A percentile compares a stretch with the other conserved stretches of the same genome.
Evolutionary conservation across 768 basidiomycete species (phyloP).

Genomic region (Rhodosporidiobolus odoratus): DNA sequence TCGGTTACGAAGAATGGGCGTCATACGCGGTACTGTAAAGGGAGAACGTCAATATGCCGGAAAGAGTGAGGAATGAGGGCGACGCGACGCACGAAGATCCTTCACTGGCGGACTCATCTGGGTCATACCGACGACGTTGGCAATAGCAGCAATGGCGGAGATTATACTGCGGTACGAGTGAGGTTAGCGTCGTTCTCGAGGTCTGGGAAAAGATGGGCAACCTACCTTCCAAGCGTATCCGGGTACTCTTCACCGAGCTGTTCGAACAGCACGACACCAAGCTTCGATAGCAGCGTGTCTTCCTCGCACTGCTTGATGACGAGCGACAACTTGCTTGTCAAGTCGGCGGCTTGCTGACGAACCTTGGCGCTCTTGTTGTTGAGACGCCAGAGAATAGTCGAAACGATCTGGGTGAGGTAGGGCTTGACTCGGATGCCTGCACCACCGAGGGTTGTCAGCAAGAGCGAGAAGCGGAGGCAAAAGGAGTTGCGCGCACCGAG

Average conservation of each 20-base stretch:
- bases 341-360: constrained; percentile 96
- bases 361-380: constrained; percentile 99
- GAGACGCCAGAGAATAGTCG: constrained; percentile 95
- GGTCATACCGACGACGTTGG: constrained; percentile 99
- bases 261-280: constrained; percentile 93
- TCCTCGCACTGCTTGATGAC: constrained; percentile 99
- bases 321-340: constrained; percentile 88
- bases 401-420: constrained; percentile 96
- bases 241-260: constrained; percentile 99
- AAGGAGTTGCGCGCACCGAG: constrained; percentile 53
- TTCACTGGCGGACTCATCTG: constrained; percentile 99
- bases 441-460: background rate
- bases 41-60: constrained; percentile 37
- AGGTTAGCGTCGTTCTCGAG: background rate
- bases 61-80: constrained; percentile 6
- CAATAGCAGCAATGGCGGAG: constrained; percentile 95
- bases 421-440: constrained; percentile 89
- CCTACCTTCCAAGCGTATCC: constrained; percentile 77
- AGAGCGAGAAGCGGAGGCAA: background rate
- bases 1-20: constrained; percentile 96
- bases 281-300: constrained; percentile 87
- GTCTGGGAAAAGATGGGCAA: background rate
- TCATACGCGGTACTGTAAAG: constrained; percentile 90
- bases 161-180: constrained; percentile 66
- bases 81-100: constrained; percentile 85